phyloP scores from a whole-genome alignment of 148 eudicot genomes.

The Salicornia ramosissima region DNA sequence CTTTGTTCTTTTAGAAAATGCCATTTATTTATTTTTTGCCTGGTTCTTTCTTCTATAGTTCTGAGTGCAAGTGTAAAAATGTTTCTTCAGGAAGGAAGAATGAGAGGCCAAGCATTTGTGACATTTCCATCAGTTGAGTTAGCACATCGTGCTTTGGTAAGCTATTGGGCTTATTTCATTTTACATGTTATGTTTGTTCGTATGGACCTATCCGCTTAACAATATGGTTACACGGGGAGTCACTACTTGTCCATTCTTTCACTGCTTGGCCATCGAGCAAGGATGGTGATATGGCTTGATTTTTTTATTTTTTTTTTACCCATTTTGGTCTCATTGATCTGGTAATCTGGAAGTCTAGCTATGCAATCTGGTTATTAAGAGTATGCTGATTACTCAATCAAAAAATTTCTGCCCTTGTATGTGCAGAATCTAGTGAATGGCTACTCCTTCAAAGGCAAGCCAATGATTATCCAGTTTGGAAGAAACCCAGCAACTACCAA shows the following conservation, averaged over 20 bases:
- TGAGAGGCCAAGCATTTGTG: conserved; percentile 96
- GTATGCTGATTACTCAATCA: neutral
- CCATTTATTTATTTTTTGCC: neutral
- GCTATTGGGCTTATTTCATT: neutral
- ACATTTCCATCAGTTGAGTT: conserved; percentile 85
- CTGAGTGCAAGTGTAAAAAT: neutral
- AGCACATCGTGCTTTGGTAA: conserved; percentile 81
- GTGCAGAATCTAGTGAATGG: conserved; percentile 83
- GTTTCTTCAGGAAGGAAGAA: conserved; percentile 79
- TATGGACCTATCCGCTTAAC: neutral
- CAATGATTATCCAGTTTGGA: conserved; percentile 94
- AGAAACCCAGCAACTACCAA: conserved; percentile 51
- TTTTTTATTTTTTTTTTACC: neutral
- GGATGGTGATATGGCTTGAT: neutral
- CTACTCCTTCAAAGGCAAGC: conserved; percentile 86
- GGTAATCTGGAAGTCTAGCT: neutral
- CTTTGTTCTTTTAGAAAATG: too few species aligned
- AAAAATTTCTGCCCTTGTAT: neutral
- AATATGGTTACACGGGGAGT: too few species aligned
- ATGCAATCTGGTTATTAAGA: neutral
- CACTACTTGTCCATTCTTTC: too few species aligned
- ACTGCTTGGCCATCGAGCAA: too few species aligned
- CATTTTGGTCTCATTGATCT: neutral
- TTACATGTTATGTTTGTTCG: neutral
- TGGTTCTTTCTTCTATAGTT: neutral